Evolutionary conservation across 2,329 filamentous ascomycete genomes (phyloP), one percentile per base, ranked within the genome.

Genomic region (Xylariales sp.): DNA sequence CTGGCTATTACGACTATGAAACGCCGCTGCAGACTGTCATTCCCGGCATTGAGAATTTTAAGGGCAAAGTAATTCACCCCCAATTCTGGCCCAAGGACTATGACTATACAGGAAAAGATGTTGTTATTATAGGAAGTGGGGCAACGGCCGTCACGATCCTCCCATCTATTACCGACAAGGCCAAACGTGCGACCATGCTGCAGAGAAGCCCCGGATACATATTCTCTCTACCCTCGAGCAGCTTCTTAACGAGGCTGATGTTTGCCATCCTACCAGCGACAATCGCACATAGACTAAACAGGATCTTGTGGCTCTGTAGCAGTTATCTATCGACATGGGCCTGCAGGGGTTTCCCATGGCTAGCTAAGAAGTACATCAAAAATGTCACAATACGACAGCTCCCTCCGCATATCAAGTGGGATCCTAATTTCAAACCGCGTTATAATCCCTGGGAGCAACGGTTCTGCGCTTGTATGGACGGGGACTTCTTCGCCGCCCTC

Each of bases 71-170:
- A n/a, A 79, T 89, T 12, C 89, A 91, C 72, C 89, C 89, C 1
- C 89, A 91, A 73, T 91, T 90, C 80, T 94, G 92, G 92, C 90
- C 91, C 0, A 81, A 90, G 65, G 83, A 88, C 57, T 80, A 92
- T 39, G 85, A 92, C 73, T 91, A 91, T 75, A 79, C 83, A 3
- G 83, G 83, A 75, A 93, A 94, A 78, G 86, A 87, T 49, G 82
- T 95, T 28, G 86, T 93, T 43, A 83, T 95, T 62, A 87, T 95
- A 68, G 93, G 93, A 10, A 90, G 87, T 16, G 93, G 93, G 3
- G 93, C 93, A 1, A 97, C 93, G 0, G 91, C 93, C 5, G 81
- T 95, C 61, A 96, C 93, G 0, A 83, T 97, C 0, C 79, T 96
- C 5, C 93, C 93, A 0, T 86, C 85, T 46, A 80, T 96, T 54